Percentiles rank a stretch among this genome's conserved stretches.
phyloP scores from a whole-genome alignment of 108 stramenopile genomes.

The Skeletonema grethae region DNA sequence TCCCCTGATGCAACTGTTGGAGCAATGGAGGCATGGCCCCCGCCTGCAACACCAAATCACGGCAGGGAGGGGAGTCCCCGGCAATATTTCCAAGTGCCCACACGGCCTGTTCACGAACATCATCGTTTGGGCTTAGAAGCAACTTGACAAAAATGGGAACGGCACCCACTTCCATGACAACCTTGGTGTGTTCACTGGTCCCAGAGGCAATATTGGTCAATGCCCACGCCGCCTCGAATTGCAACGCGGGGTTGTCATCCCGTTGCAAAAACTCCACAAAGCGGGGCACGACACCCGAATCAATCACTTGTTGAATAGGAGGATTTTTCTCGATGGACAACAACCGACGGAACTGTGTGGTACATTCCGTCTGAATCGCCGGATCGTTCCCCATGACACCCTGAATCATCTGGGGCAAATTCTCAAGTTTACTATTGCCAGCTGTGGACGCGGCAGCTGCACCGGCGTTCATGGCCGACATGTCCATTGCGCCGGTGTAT shows the following conservation, averaged over 20 bases:
- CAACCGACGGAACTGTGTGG: slow-evolving; percentile 94
- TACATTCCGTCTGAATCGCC: slow-evolving; percentile 81
- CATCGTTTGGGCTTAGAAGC: slow-evolving; percentile 91
- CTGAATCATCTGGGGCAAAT: slow-evolving; percentile 87
- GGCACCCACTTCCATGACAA: slow-evolving; percentile 98
- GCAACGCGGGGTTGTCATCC: slow-evolving; percentile 93
- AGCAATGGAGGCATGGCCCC: slow-evolving; percentile 96
- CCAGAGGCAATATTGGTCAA: slow-evolving; percentile 98
- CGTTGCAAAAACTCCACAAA: slow-evolving; percentile 95
- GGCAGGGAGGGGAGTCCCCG: slow-evolving; percentile 95
- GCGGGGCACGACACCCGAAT: slow-evolving; percentile 94
- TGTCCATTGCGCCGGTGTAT: slow-evolving; percentile 14
- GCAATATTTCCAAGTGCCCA: slow-evolving; percentile 99
- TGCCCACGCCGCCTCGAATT: slow-evolving; percentile 99
- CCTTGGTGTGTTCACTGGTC: slow-evolving; percentile 96
- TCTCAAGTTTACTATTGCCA: slow-evolving; percentile 67
- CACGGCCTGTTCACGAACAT: slow-evolving; percentile 97
- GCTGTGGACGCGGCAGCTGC: slow-evolving; percentile 9
- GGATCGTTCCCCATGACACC: slow-evolving; percentile 93
- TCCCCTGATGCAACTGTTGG: slow-evolving; percentile 88
- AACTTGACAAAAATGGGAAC: slow-evolving; percentile 96
- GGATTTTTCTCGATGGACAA: slow-evolving; percentile 97
- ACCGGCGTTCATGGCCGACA: slow-evolving; percentile 16
- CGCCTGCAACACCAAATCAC: slow-evolving; percentile 92
- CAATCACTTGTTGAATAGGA: slow-evolving; percentile 98